Evolutionary conservation across 1,284 basidiomycete species (phyloP), one percentile per base, ranked within the genome.

Genomic region (Heterobasidion parviporum): DNA sequence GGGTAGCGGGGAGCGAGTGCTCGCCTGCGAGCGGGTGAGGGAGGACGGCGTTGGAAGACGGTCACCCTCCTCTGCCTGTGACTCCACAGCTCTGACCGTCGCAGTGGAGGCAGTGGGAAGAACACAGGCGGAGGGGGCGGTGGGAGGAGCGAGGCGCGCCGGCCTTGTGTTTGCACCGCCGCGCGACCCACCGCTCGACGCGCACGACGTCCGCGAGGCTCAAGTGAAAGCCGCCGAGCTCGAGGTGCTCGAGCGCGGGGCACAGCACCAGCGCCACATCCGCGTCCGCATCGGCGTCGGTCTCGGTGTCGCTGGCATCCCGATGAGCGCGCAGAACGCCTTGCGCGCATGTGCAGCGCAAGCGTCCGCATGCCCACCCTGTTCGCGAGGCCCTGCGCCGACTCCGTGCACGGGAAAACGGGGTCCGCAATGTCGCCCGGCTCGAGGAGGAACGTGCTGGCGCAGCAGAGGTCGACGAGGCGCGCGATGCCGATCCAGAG

Each of bases 31-130:
- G 65, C 1, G 81, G 78, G 62, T 79, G 70, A 0, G 81, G 74
- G 57, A 84, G 74, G 0, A 90, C 87, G 2, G 88, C 85, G 63
- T 90, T 90, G 6, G 87, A 90, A 8, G 87, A 87, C 1, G n/a
- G n/a, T n/a, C n/a, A n/a, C n/a, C n/a, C n/a, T n/a, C n/a, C n/a
- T n/a, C n/a, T n/a, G n/a, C n/a, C n/a, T n/a, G n/a, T n/a, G n/a
- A n/a, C n/a, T n/a, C n/a, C n/a, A n/a, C n/a, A n/a, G n/a, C n/a
- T n/a, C n/a, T n/a, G n/a, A n/a, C n/a, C n/a, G n/a, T n/a, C n/a
- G n/a, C n/a, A n/a, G n/a, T n/a, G n/a, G n/a, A n/a, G n/a, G n/a
- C n/a, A n/a, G n/a, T n/a, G n/a, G n/a, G n/a, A n/a, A n/a, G n/a
- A n/a, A n/a, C n/a, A n/a, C n/a, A n/a, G n/a, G n/a, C n/a, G n/a